These are phyloP conservation scores for Penicillium psychrofluorescens DNA, from an alignment of 495 filamentous ascomycete species.

Conservation along the genomic window DNA sequence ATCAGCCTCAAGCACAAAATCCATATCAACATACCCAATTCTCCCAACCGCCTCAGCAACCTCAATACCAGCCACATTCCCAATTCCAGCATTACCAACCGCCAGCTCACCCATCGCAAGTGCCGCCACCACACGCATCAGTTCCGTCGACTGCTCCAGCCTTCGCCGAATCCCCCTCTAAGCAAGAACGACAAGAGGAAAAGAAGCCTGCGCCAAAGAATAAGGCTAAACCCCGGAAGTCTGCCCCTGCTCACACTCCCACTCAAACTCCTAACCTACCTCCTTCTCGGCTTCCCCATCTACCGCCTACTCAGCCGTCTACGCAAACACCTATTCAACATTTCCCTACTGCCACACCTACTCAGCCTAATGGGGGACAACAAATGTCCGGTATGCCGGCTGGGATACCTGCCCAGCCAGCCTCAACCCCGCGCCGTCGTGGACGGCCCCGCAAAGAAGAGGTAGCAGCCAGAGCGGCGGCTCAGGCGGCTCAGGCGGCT, in stretches of 20 bases:
- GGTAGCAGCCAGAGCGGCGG: conserved; percentile 16
- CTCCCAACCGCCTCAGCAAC: conserved; percentile 4
- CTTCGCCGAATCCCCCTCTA: neutral
- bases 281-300: neutral
- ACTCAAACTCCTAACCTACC: neutral
- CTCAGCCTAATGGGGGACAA: conserved; percentile 12
- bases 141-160: neutral
- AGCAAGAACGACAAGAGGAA: conserved; percentile 9
- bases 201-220: conserved; percentile 17
- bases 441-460: conserved; percentile 23
- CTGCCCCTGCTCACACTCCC: conserved; percentile 4
- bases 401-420: conserved; percentile 3
- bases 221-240: conserved; percentile 13
- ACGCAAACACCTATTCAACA: neutral
- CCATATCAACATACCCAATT: conserved; percentile 6
- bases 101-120: conserved; percentile 5
- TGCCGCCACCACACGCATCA: conserved; percentile 1
- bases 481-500: conserved; percentile 13
- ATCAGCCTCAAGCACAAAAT: conserved; percentile 11
- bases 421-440: conserved; percentile 15
- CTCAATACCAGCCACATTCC: conserved; percentile 9
- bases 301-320: neutral
- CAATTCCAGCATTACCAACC: conserved; percentile 21
- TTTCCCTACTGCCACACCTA: neutral
- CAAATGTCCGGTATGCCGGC: neutral